Percentiles rank a stretch among this genome's conserved stretches.
Evolutionary conservation across 257 asterid species (phyloP).

Genomic region (Gentiana straminea): DNA sequence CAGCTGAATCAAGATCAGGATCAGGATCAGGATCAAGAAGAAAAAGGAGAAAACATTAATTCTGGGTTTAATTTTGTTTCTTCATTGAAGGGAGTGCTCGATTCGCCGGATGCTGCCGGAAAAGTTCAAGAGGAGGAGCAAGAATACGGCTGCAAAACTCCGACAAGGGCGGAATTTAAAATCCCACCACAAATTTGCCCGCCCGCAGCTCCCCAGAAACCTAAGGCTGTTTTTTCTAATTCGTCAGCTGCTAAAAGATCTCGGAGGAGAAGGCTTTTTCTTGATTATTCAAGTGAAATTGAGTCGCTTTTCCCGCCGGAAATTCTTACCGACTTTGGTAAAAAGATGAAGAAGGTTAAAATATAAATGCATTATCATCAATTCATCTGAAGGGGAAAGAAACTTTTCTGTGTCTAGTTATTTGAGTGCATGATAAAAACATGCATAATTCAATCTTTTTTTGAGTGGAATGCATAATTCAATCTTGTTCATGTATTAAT

Average conservation of each 20-base stretch:
- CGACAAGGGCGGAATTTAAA: constrained; percentile 27
- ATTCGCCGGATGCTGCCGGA: constrained; percentile 8
- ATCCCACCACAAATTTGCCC: constrained; percentile 14
- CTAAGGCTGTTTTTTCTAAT: constrained; percentile 27
- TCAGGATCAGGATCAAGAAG: no score
- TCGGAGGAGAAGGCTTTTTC: constrained; percentile 21
- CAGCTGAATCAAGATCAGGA: no score
- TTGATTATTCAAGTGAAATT: constrained; percentile 43
- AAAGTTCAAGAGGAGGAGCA: no score
- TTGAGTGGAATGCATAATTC: no score
- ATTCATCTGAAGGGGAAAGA: no score
- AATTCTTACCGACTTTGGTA: constrained; percentile 27
- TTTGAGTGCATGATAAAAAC: no score
- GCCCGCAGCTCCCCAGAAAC: constrained; percentile 63
- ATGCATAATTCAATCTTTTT: no score
- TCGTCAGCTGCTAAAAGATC: constrained; percentile 13
- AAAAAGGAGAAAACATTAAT: neutral
- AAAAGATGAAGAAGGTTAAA: constrained; percentile 17
- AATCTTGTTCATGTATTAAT: no score
- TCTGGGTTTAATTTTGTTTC: neutral
- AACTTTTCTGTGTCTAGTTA: no score
- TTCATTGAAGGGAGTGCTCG: constrained; percentile 15
- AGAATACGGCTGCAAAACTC: constrained; percentile 29
- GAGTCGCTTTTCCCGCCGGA: constrained; percentile 45
- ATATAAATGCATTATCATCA: no score